phyloP scores from a whole-genome alignment of 2,329 filamentous ascomycete genomes.

The Knufia fluminis region DNA sequence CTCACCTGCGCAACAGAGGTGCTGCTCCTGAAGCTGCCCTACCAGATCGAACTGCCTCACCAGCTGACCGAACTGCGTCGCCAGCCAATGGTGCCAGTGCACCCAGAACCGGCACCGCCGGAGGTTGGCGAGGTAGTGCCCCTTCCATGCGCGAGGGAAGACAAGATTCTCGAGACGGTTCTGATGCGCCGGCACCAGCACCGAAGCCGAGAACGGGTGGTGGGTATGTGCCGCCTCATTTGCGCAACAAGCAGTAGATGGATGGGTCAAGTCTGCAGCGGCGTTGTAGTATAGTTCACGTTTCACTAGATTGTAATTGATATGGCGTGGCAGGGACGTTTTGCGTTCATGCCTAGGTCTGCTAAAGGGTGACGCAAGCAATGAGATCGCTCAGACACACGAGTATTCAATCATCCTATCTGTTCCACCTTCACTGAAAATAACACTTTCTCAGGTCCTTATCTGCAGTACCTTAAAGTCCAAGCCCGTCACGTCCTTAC shows the following conservation, averaged over 20 bases:
- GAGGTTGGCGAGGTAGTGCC: too few species aligned
- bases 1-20: not conserved
- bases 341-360: not conserved
- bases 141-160: too few species aligned
- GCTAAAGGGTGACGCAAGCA: too few species aligned
- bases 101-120: too few species aligned
- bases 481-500: too few species aligned
- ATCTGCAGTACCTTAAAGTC: too few species aligned
- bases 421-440: too few species aligned
- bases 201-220: slow-evolving; percentile 26
- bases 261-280: not conserved
- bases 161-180: too few species aligned
- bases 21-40: too few species aligned
- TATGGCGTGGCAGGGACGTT: not conserved
- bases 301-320: slow-evolving; percentile 1
- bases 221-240: slow-evolving; percentile 12
- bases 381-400: too few species aligned
- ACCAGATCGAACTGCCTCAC: slow-evolving; percentile 7
- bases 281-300: not conserved
- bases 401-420: too few species aligned
- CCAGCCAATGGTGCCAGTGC: slow-evolving; percentile 11
- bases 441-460: too few species aligned
- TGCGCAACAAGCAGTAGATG: not conserved
- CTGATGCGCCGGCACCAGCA: slow-evolving; percentile 10
- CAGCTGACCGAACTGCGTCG: slow-evolving; percentile 13